Base-by-base conservation (phyloP, 768 basidiomycete species). In the Dioszegia hungarica region DNA sequence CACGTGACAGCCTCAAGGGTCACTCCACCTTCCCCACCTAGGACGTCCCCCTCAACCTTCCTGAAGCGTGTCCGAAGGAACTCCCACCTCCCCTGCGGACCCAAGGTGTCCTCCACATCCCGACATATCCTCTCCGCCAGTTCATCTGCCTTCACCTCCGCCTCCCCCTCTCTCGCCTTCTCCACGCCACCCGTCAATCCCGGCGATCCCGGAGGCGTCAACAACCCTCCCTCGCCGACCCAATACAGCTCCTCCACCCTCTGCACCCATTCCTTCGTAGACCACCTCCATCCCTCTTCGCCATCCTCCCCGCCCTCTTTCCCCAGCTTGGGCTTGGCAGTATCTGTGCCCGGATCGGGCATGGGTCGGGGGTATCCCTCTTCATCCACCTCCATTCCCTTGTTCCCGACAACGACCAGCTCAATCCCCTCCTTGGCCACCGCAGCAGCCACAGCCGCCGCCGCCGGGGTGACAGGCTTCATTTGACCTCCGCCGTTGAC, bases 401-500 rank as follows among this genome's bases (percentile, higher is more conserved):
- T n/a, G n/a, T n/a, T n/a, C n/a, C 19, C 17, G 3, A 47, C 51
- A 33, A 8, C 37, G 34, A 8, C 36, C 17, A 8, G 12, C 29
- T 49, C 49, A 6, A 51, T 20, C 19, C 34, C 49, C 22, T 31
- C 45, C n/a, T n/a, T n/a, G n/a, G n/a, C n/a, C n/a, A n/a, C n/a
- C n/a, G n/a, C n/a, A n/a, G n/a, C n/a, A n/a, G n/a, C n/a, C n/a
- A n/a, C n/a, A n/a, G n/a, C n/a, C n/a, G n/a, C n/a, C n/a, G n/a
- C n/a, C 3, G 22, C 20, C 14, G 49, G 49, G 9, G 12, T 33
- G 28, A 51, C 60, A 29, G 77, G 75, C 54, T 77, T 77, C 66
- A 77, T 73, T 79, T 98, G 95, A 5, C 95, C 95, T 20, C 94
- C 95, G 8, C 95, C 95, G 73, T 97, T 97, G 38, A 95, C 90